Base-by-base conservation (phyloP, 495 filamentous ascomycete genomes). In the Daldinia decipiens region DNA sequence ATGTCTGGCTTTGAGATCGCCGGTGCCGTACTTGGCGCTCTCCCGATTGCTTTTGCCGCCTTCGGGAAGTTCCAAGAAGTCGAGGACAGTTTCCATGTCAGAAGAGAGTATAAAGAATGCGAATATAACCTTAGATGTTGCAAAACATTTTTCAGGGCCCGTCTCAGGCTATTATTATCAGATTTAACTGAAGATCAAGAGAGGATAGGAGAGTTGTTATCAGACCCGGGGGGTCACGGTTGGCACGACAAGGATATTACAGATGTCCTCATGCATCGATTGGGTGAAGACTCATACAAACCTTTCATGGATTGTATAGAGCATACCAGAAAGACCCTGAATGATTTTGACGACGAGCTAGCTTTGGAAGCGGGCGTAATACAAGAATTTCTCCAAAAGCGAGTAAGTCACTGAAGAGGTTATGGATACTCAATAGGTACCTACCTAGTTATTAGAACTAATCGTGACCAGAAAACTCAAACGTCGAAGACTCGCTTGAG, bases 191-290 rank as follows among this genome's bases (percentile, higher is more conserved):
- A 45, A 17, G 40, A 45, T 45, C 40, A 45, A 45, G n/a, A 45
- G 19, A 45, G 40, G n/a, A 45, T 45, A 45, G 9, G 9, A 9
- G 40, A 21, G 2, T 17, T 45, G 17, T 19, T 45, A 45, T 45
- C 40, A 8, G 40, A 45, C 3, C 40, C 40, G 17, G 40, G 40
- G 0, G n/a, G 40, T 7, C 40, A 45, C n/a, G 1, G 17, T n/a
- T 67, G 56, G 34, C 67, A 75, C 17, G 71, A 78, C 21, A 56
- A 65, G n/a, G 36, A 67, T 1, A 55, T 62, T n/a, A 59, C 64
- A 58, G 65, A 69, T 12, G 38, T 62, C 17, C 50, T 79, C 6
- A 62, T 62, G 47, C 62, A 70, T 27, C 68, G 70, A 17, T 61
- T 76, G 19, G 66, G 62, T 9, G 32, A 64, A 2, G 68, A 74